A percentile compares a stretch with the other conserved stretches of the same genome.
Evolutionary conservation across 768 basidiomycete genomes (phyloP).

Genomic region (Boletus bicolor): DNA sequence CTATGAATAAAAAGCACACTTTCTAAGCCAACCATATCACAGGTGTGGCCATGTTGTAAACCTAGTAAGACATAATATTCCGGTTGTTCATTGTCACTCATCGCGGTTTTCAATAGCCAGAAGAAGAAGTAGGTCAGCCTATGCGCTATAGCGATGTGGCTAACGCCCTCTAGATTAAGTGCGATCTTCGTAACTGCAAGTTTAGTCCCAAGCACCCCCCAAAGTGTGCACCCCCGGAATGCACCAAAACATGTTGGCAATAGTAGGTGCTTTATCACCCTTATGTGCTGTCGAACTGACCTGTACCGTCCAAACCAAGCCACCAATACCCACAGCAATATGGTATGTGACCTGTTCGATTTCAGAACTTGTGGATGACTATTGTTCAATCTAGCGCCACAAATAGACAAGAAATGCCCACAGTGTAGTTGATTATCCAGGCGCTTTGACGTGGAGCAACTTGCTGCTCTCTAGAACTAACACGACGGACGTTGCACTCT

Average conservation of each 20-base stretch:
- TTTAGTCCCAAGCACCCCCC: constrained; percentile 58
- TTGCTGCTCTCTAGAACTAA: constrained; percentile 2
- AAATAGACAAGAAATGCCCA: constrained; percentile 59
- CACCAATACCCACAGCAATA: constrained; percentile 68
- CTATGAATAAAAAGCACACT: background rate
- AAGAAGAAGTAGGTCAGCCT: constrained; percentile 47
- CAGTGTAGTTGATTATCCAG: constrained; percentile 22
- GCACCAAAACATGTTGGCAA: constrained; percentile 63
- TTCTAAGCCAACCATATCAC: constrained; percentile 4
- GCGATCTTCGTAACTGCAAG: constrained; percentile 56
- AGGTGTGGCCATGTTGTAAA: constrained; percentile 56
- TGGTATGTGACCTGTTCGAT: constrained; percentile 34
- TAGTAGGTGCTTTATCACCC: constrained; percentile 45
- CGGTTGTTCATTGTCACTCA: constrained; percentile 7
- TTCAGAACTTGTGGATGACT: background rate
- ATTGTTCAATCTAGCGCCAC: constrained; percentile 42
- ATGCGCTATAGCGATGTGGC: constrained; percentile 1
- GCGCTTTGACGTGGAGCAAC: constrained; percentile 1
- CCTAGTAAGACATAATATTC: constrained; percentile 36
- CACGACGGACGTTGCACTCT: constrained; percentile 11
- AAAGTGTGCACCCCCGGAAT: constrained; percentile 48
- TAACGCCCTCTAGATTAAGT: constrained; percentile 50
- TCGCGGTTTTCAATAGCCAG: constrained; percentile 39
- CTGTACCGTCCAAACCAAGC: constrained; percentile 29
- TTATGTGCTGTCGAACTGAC: constrained; percentile 11